phyloP scores from a whole-genome alignment of 1,284 basidiomycete genomes.

The Hypsizygus ulmarius region DNA sequence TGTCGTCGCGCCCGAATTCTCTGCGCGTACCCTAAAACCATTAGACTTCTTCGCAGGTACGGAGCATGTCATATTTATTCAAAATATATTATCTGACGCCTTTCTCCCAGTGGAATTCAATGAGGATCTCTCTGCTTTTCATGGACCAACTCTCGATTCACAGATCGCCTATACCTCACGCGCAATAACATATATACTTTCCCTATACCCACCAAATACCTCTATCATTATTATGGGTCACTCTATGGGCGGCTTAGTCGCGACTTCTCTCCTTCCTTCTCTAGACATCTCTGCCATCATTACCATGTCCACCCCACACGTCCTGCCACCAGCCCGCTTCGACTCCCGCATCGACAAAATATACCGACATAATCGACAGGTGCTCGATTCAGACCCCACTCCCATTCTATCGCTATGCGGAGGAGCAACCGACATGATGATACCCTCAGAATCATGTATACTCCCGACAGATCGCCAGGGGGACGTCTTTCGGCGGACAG shows the following conservation, averaged over 20 bases:
- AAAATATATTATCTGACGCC: conserved; percentile 4
- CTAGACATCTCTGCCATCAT: conserved; percentile 74
- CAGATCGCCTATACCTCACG: conserved; percentile 78
- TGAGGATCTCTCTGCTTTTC: conserved; percentile 95
- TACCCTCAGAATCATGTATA: conserved; percentile 89
- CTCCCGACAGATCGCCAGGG: conserved; percentile 39
- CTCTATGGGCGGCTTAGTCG: conserved; percentile 98
- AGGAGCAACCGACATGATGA: conserved; percentile 89
- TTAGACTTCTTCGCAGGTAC: conserved; percentile 86
- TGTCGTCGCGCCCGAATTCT: conserved; percentile 50
- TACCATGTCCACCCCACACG: conserved; percentile 94
- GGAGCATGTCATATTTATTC: conserved; percentile 7
- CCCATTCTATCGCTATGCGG: conserved; percentile 89
- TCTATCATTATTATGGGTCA: conserved; percentile 83
- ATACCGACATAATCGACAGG: conserved; percentile 49
- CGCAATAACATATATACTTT: conserved; percentile 77
- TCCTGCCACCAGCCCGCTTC: conserved; percentile 85
- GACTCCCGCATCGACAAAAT: conserved; percentile 77
- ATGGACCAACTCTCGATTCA: conserved; percentile 83
- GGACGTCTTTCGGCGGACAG: conserved; percentile 57
- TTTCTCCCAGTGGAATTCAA: conserved; percentile 82
- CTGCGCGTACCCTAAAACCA: conserved; percentile 44
- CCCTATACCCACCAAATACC: conserved; percentile 65
- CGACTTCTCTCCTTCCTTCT: conserved; percentile 68
- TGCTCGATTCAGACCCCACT: conserved; percentile 42